Base-by-base conservation (phyloP, 2,329 filamentous ascomycete species). In the Pseudogymnoascus sp. region DNA sequence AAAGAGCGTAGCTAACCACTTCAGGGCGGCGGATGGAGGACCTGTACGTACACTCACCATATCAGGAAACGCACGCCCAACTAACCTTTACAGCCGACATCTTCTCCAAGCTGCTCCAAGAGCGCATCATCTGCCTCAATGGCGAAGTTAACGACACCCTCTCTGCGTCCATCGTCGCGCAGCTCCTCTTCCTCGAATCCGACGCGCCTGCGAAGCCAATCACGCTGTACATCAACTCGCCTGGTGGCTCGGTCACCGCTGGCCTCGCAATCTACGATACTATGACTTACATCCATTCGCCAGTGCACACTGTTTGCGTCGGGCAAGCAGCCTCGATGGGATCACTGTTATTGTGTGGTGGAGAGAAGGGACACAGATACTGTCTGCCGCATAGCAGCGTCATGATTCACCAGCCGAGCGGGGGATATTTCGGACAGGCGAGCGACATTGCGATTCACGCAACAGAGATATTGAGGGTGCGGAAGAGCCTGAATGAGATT, bases 291-390 rank as follows among this genome's bases (percentile, higher is more conserved):
- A 97, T 99, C 73, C 87, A 88, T 64, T 90, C 90, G 2, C 91
- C 93, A 1, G 92, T 99, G 0, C 93, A 89, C 44, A 99, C 94
- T 0, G 94, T 99, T 31, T 97, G 94, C 71, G 84, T 99, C 44
- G 94, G 94, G 6, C 91, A 95, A 70, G 94, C 95, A 0, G 93
- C 94, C 1, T 94, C 89, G 2, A 99, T 99, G 94, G 94, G 92
- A 5, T 91, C 89, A 1, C 81, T 99, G 25, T 80, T 99, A 1
- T 84, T 99, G 0, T 89, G 90, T 58, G 94, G 93, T 55, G 94
- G 95, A 17, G 85, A 91, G 63, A 81, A 89, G 0, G 92, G 92
- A 13, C 91, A 94, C 75, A 82, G 94, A 38, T 97, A 87, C 74
- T 92, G 91, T 61, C 82, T 99, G 35, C 92, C 92, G n/a, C 92